phyloP scores from a whole-genome alignment of 805 yeast species.

The Cyberlindnera mycetangii region DNA sequence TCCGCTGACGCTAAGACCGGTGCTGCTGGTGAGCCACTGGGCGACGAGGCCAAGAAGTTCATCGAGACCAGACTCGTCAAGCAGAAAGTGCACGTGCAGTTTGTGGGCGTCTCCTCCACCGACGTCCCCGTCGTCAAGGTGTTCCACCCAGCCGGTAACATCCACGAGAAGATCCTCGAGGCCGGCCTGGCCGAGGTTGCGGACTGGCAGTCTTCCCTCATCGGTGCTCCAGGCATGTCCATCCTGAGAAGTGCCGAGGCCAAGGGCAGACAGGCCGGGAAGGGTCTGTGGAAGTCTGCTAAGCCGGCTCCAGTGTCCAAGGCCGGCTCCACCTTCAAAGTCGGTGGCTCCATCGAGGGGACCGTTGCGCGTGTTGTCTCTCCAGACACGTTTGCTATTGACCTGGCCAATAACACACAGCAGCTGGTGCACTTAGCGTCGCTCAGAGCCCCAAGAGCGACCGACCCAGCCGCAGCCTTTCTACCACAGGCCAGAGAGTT shows the following conservation, averaged over 20 bases:
- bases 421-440: constrained; percentile 73
- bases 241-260: constrained; percentile 62
- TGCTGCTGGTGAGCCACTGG: constrained; percentile 52
- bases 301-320: constrained; percentile 21
- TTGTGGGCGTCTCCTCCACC: constrained; percentile 59
- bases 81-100: constrained; percentile 51
- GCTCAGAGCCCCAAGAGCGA: constrained; percentile 66
- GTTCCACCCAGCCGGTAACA: constrained; percentile 73
- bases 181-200: constrained; percentile 72
- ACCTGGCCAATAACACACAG: constrained; percentile 43
- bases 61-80: constrained; percentile 64
- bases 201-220: constrained; percentile 72
- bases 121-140: constrained; percentile 60
- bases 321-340: constrained; percentile 29
- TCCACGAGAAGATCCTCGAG: constrained; percentile 62
- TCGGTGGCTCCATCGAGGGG: constrained; percentile 53
- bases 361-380: constrained; percentile 59
- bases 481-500: constrained; percentile 71
- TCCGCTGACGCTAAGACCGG: constrained; percentile 43
- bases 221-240: constrained; percentile 66
- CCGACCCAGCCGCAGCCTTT: constrained; percentile 56
- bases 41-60: constrained; percentile 61
- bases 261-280: constrained; percentile 51
- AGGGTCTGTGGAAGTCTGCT: constrained; percentile 53
- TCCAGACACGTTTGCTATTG: constrained; percentile 63